phyloP scores from a whole-genome alignment of 2,329 filamentous ascomycete species.

The Cladophialophora carrionii region DNA sequence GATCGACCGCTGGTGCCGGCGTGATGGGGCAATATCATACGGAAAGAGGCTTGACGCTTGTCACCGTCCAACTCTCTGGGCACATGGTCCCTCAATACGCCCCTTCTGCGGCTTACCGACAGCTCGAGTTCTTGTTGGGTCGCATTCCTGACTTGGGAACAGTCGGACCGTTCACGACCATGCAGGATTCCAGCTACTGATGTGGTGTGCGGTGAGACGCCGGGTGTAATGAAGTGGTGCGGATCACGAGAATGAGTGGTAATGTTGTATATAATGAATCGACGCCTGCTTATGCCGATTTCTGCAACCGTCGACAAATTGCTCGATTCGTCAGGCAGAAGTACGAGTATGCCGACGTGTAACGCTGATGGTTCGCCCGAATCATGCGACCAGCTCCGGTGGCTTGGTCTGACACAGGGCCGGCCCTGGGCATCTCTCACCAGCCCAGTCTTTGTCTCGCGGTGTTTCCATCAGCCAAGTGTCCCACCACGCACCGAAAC shows the following conservation, averaged over 20 bases:
- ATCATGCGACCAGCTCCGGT: not conserved
- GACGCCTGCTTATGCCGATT: not conserved
- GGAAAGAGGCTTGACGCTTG: conserved; percentile 75
- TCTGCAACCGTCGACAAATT: not conserved
- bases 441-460: not conserved
- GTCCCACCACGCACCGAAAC: conserved; percentile 7
- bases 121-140: conserved; percentile 73
- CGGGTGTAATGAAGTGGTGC: not conserved
- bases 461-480: not conserved
- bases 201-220: not conserved
- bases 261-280: conserved; percentile 7
- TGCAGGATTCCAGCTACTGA: conserved; percentile 34
- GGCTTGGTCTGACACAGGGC: too few relatives aligned
- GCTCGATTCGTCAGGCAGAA: not conserved
- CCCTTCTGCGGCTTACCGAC: conserved; percentile 59
- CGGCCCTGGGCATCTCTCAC: too few relatives aligned
- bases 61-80: conserved; percentile 65
- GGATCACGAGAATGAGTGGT: not conserved
- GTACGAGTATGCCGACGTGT: too few relatives aligned
- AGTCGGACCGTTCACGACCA: conserved; percentile 36
- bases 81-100: conserved; percentile 58
- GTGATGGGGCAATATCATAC: conserved; percentile 71
- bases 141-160: conserved; percentile 60
- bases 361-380: not conserved
- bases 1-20: conserved; percentile 63